Conservation (phyloP, 768 basidiomycete species). For the Boletus rubropictus region DNA sequence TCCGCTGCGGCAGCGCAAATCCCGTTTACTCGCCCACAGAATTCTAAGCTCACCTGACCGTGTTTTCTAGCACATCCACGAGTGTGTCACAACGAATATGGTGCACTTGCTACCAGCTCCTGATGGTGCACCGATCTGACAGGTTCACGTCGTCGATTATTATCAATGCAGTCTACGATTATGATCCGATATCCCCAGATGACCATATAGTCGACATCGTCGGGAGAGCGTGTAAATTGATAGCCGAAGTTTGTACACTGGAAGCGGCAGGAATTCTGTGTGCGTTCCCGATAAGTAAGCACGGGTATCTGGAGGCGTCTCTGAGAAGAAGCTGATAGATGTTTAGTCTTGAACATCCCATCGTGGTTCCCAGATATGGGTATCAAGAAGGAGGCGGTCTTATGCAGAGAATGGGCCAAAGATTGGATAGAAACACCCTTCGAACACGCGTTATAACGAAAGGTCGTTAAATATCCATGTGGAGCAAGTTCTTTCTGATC, state of each 20-base stretch:
- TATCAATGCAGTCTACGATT: conserved; percentile 13
- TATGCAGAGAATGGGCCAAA: conserved; percentile 2
- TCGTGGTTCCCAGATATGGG: conserved; percentile 18
- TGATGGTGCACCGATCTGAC: background rate
- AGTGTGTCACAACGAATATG: conserved; percentile 15
- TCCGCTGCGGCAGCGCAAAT: conserved; percentile 12
- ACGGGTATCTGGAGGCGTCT: background rate
- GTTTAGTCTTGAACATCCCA: conserved; percentile 13
- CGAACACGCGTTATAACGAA: conserved; percentile 21
- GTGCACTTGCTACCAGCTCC: background rate
- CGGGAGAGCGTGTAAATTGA: conserved; percentile 5
- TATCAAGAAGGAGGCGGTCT: conserved; percentile 11
- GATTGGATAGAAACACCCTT: conserved; percentile 25
- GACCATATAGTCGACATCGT: conserved; percentile 12
- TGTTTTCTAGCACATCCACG: conserved; percentile 7
- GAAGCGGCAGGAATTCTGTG: conserved; percentile 11
- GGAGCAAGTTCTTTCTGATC: background rate
- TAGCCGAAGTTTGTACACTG: background rate
- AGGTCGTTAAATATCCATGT: conserved; percentile 16
- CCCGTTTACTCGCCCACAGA: conserved; percentile 1
- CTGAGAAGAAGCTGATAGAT: background rate
- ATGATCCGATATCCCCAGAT: conserved; percentile 13
- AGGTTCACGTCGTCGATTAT: conserved; percentile 26
- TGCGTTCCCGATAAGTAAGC: conserved; percentile 14
- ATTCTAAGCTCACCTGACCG: conserved; percentile 8